A percentile compares a stretch with the other conserved stretches of the same genome.
Conservation (phyloP, 2,329 filamentous ascomycete species). For the Neofusicoccum ribis region DNA sequence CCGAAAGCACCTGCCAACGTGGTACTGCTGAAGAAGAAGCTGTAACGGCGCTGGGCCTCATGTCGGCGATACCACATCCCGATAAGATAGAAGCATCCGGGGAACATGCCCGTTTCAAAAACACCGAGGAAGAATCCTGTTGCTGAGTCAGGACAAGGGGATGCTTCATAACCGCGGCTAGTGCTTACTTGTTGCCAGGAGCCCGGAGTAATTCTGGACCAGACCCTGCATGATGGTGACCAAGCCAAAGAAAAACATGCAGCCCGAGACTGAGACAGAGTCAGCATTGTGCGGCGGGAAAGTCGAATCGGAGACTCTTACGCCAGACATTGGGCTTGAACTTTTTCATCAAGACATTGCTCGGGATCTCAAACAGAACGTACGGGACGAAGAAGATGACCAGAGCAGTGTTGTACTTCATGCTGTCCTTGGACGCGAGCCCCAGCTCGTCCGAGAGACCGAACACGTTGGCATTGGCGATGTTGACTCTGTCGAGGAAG, state of each 20-base stretch:
- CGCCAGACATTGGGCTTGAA: conserved; percentile 55
- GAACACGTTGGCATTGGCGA: conserved; percentile 55
- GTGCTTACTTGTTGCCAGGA: conserved; percentile 63
- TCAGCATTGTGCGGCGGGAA: background rate
- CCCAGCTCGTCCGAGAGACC: conserved; percentile 49
- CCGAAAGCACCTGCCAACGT: conserved; percentile 82
- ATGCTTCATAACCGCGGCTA: background rate
- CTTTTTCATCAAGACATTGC: conserved; percentile 54
- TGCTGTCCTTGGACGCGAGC: conserved; percentile 35
- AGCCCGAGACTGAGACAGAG: conserved; percentile 58
- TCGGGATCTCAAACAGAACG: conserved; percentile 56
- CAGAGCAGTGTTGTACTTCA: conserved; percentile 52
- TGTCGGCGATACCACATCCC: conserved; percentile 73
- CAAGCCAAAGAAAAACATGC: conserved; percentile 83
- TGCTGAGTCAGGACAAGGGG: background rate
- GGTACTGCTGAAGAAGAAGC: conserved; percentile 87
- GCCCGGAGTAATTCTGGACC: conserved; percentile 72
- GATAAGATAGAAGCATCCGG: conserved; percentile 54
- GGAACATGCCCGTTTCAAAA: conserved; percentile 59
- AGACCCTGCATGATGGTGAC: conserved; percentile 75
- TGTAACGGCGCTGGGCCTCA: conserved; percentile 89
- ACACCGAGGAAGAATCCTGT: conserved; percentile 73
- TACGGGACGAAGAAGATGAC: conserved; percentile 58
- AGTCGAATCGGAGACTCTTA: conserved; percentile 14
- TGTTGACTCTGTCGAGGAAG: conserved; percentile 55